Conservation (phyloP, 192 early-diverging fungal species). For the Entomortierella chlamydospora region DNA sequence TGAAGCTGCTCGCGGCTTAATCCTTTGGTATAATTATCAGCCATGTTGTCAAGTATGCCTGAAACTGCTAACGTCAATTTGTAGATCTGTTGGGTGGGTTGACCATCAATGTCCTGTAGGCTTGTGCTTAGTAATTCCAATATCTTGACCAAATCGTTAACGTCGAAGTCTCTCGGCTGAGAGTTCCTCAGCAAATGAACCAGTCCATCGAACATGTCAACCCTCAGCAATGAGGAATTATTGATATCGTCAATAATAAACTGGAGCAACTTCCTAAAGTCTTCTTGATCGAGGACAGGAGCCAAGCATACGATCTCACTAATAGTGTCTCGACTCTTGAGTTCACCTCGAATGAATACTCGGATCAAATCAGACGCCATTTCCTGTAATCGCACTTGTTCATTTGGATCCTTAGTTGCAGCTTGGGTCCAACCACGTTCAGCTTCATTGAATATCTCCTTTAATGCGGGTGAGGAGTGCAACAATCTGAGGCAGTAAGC, state of each 20-base stretch:
- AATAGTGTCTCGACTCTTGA: neutral
- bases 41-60: slow-evolving; percentile 9
- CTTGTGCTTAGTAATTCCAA: neutral
- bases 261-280: neutral
- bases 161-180: neutral
- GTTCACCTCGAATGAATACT: neutral
- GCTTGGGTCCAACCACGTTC: neutral
- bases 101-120: neutral
- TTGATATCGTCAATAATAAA: neutral
- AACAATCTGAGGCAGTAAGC: neutral
- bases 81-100: neutral
- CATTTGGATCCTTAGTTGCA: neutral
- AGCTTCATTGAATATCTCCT: neutral
- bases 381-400: neutral
- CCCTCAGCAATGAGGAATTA: neutral
- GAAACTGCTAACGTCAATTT: slow-evolving; percentile 7
- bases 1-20: slow-evolving; percentile 1
- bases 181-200: neutral
- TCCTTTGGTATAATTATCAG: neutral
- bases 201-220: neutral
- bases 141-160: slow-evolving; percentile 17
- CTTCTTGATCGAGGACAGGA: neutral
- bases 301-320: neutral
- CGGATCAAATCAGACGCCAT: neutral
- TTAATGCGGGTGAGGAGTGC: neutral